Evolutionary conservation across 2,329 filamentous ascomycete genomes (phyloP), one percentile per base, ranked within the genome.

Genomic region (Monosporascus sp.): DNA sequence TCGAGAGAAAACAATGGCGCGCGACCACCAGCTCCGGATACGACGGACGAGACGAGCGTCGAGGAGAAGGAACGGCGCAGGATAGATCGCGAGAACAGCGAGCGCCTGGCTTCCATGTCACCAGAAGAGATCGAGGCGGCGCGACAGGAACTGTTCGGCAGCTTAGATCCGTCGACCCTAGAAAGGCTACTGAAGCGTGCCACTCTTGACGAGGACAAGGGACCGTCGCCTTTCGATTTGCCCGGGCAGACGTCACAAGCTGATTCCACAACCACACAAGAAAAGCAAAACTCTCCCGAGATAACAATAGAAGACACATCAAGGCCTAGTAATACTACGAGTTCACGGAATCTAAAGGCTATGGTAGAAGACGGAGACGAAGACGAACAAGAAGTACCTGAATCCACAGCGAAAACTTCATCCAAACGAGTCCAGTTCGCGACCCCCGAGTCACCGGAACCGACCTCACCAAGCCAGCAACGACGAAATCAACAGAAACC

Each of bases 1-100:
- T 56, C 52, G 42, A 58, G 47, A 17, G 57, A 25, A 50, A 51
- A 50, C 46, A 17, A 62, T 57, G 53, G 49, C 54, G 54, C 56
- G 47, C 36, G 61, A 56, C 24, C 53, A 27, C 51, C 54, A 45
- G 50, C 52, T 27, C 42, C 51, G 22, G 48, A n/a, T n/a, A 47
- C 39, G 1, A 7, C 39, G 22, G 24, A 48, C 45, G 36, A 51
- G 50, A 63, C 57, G 50, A 63, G 57, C 37, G 65, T 71, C 39
- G 73, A 75, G 42, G 69, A 78, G 11, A 75, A 79, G 44, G 91
- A 96, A 65, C 84, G 82, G 63, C 74, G 74, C 57, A 77, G 80
- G 5, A 97, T 99, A 67, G 88, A 93, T 63, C 79, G 84, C 60
- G 91, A 97, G 68, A 99, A 97, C 64, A 82, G 74, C 45, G 79